Evolutionary conservation across 2,329 filamentous ascomycete genomes (phyloP), one percentile per base, ranked within the genome.

Genomic region (Pezicula radicicola): DNA sequence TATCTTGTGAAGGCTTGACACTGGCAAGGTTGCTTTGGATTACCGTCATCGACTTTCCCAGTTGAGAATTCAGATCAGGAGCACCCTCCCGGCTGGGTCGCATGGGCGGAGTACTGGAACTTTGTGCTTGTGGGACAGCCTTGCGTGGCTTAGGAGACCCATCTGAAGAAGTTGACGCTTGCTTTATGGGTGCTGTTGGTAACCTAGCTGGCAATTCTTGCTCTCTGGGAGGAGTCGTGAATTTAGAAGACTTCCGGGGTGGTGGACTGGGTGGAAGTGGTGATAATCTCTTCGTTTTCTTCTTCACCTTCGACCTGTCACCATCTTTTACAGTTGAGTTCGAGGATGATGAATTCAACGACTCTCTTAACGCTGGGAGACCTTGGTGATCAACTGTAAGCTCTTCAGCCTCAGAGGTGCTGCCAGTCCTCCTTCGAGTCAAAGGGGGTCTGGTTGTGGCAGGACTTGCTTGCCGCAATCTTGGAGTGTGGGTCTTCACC

Each of bases 51-150:
- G 76, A 72, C 3, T 75, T 72, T 28, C 74, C 76, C 2, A 82
- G 63, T 52, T 83, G 80, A 6, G 77, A 72, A 28, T 83, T 78
- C 44, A 90, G 73, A 52, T 83, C 77, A 5, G 81, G 79, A 0
- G 84, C 84, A 21, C 85, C 85, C 61, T 88, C 82, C 66, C 87
- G 77, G 61, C 85, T 90, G 1, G 87, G 87, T 46, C 87, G 75
- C 33, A 72, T 67, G 30, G 86, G 85, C 35, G 78, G 77, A 53
- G 63, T 53, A 40, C 61, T 60, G 50, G 52, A 54, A 51, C 55
- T 66, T 35, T 61, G 62, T 47, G 58, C 39, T n/a, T 41, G 52
- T 36, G 51, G 48, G 19, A 46, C 41, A 36, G 48, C 48, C 18
- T 33, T 28, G 28, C 44, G 46, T 16, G 36, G 37, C 56, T 62